These are phyloP conservation scores for Aspergillus steynii DNA, from an alignment of 495 filamentous ascomycete genomes.

Conservation along the genomic window DNA sequence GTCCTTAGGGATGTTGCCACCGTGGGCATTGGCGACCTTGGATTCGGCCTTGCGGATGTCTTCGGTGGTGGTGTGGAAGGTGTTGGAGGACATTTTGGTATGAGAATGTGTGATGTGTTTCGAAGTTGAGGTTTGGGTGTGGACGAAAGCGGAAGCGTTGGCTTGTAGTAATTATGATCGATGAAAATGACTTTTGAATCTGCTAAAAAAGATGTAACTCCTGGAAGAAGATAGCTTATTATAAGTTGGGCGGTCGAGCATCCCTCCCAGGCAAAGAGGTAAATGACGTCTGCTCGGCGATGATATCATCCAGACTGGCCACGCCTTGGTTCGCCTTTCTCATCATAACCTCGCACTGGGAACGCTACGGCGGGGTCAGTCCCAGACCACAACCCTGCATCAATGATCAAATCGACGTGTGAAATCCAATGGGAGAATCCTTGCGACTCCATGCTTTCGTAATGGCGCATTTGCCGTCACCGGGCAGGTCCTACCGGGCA, in stretches of 20 bases:
- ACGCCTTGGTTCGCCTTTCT: not conserved
- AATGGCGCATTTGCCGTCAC: not conserved
- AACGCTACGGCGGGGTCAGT: not conserved
- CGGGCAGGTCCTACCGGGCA: not conserved
- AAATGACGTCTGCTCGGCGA: not conserved
- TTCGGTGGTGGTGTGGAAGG: constrained; percentile 53
- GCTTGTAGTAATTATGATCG: not conserved
- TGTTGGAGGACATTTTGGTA: constrained; percentile 48
- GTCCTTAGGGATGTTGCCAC: constrained; percentile 43
- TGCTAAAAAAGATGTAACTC: not conserved
- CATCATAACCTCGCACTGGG: not conserved
- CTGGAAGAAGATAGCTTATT: not conserved
- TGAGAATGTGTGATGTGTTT: not conserved
- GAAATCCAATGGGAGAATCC: not conserved
- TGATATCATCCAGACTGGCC: not conserved
- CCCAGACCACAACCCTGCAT: not conserved
- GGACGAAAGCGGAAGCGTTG: not conserved
- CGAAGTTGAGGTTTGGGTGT: not conserved
- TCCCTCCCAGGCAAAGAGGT: not conserved
- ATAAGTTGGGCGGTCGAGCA: not conserved
- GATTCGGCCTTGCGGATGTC: constrained; percentile 55
- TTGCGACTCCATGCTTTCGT: not conserved
- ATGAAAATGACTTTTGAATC: not conserved
- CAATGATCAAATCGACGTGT: not conserved
- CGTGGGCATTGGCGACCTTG: constrained; percentile 38